Percentiles rank a stretch among this genome's conserved stretches.
Conservation (phyloP, 371 early-diverging fungal genomes). For the Apophysomyces ossiformis region DNA sequence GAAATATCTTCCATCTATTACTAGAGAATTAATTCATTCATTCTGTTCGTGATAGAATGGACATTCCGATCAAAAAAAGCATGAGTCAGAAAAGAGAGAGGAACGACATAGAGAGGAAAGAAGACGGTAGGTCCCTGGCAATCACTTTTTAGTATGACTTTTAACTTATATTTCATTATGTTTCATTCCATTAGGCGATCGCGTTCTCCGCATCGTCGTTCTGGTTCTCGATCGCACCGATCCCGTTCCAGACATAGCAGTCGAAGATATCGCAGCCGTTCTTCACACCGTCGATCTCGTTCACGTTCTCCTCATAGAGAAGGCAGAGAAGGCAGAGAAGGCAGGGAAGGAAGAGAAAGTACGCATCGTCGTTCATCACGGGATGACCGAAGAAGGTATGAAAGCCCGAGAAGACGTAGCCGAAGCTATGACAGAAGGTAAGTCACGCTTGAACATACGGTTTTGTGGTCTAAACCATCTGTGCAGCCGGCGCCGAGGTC, state of each 20-base stretch:
- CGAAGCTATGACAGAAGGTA: constrained; percentile 36
- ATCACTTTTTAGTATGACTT: background rate
- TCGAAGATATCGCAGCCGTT: constrained; percentile 44
- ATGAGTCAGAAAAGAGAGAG: constrained; percentile 16
- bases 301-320: constrained; percentile 46
- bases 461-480: background rate
- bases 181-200: constrained; percentile 18
- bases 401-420: constrained; percentile 45
- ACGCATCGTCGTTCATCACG: constrained; percentile 25
- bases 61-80: constrained; percentile 10
- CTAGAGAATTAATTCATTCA: too few relatives aligned
- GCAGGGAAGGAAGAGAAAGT: constrained; percentile 35
- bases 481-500: constrained; percentile 26
- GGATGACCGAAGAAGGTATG: constrained; percentile 32
- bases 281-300: constrained; percentile 36
- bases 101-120: constrained; percentile 27
- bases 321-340: too few relatives aligned
- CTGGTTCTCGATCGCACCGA: constrained; percentile 51
- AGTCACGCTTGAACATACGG: background rate
- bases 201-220: constrained; percentile 45
- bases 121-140: constrained; percentile 14
- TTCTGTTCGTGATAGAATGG: constrained; percentile 18
- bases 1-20: background rate
- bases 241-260: constrained; percentile 54
- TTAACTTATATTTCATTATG: background rate